Base-by-base conservation (phyloP, 2,329 filamentous ascomycete genomes). In the Sporothrix protearum region DNA sequence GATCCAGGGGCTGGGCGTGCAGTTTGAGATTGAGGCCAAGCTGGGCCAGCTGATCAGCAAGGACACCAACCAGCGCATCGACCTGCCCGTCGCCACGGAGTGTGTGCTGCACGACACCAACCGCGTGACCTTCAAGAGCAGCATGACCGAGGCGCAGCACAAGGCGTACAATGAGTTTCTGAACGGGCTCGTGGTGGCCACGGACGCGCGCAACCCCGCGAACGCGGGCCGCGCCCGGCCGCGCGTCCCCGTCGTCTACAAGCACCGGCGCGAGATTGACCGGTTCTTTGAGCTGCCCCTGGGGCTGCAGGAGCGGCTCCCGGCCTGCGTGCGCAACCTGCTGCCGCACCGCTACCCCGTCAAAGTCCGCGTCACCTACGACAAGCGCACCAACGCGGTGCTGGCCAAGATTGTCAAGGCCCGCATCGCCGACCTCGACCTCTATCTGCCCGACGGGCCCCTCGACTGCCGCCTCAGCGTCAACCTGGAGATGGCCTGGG, bases 381-480 rank as follows among this genome's bases (percentile, higher is more conserved):
- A 97, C 78, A 89, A 91, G 78, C 90, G 90, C 77, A 92, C 88
- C 0, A 64, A 67, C 33, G 84, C 89, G 72, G 82, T 94, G 2
- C 81, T 95, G 12, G 91, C 89, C 72, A 94, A 92, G 79, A 97
- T 99, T 76, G 89, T 99, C 80, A 99, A 99, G 83, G 89, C 90
- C 33, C 89, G 94, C n/a, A 85, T 98, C 16, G 90, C 88, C 33
- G 94, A 99, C 79, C 83, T 97, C n/a, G 92, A 97, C 76, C 86
- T 99, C 22, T 91, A 92, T 80, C 91, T 93, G 76, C 95, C 96
- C 0, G 83, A 84, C 67, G 87, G 87, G 9, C 88, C 88, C 2
- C 92, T 97, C 77, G 96, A 99, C 81, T 97, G 94, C 81, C 92
- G 96, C 12, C 90, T 99, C 76, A 97, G 93, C 77, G 89, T 99